Evolutionary conservation across 441 rosid genomes (phyloP), one percentile per base, ranked within the genome.

Genomic region (Manihot esculenta): DNA sequence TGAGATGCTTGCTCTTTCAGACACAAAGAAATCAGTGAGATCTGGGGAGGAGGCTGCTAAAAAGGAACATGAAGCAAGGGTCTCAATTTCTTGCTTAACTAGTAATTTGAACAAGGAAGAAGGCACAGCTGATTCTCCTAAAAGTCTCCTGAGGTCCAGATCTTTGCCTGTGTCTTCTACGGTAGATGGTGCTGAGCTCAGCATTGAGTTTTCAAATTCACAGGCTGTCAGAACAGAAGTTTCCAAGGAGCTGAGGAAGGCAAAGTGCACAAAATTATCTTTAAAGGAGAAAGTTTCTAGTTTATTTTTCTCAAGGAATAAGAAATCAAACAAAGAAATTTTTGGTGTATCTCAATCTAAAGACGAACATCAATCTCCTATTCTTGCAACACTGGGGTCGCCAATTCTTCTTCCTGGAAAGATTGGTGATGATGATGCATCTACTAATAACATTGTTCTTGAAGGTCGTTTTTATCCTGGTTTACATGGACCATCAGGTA

Each of bases 1-100:
- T 26, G 98, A 95, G 83, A 95, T 95, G 99, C 98, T 92, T 78
- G 89, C 97, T 8, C 88, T 95, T 69, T 87, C 93, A 45, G 97
- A 95, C 79, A 63, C 82, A 26, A 89, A 82, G 74, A 85, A 82
- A 72, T 75, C 77, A 7, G 62, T 60, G 45, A 81, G 50, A 78
- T 73, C 80, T 15, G 82, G 78, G 54, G 88, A 77, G 53, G 86
- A 75, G 62, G 51, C 42, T 68, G 62, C 44, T 33, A 79, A 66
- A 30, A 74, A 71, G 76, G 84, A 78, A 63, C 82, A 76, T 64
- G 83, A 77, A 71, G 72, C 85, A 42, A 84, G 85, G 76, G 87
- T 62, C 62, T 86, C 96, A 51, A 84, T 87, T 68, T 90, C 94
- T 50, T 84, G 77, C 81, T 56, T 82, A 50, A 70, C 69, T 26